These are phyloP conservation scores for Sugiyamaella chiloensis DNA, from an alignment of 805 yeast genomes.

Conservation along the genomic window DNA sequence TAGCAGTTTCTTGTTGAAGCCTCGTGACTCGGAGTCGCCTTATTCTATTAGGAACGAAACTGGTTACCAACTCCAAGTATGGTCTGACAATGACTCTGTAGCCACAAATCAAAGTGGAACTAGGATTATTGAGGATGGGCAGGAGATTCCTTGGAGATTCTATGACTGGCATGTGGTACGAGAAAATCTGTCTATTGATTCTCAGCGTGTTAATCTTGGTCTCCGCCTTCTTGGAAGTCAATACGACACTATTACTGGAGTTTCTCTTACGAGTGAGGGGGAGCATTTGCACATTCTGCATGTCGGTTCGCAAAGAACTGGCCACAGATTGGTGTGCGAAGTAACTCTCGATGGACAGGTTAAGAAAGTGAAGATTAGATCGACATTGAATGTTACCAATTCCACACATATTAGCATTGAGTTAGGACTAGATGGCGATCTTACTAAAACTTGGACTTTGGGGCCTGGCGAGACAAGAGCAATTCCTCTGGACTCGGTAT, in stretches of 20 bases:
- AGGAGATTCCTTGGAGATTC: slow-evolving; percentile 76
- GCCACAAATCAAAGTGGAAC: slow-evolving; percentile 9
- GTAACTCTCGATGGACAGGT: slow-evolving; percentile 69
- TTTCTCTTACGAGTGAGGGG: slow-evolving; percentile 79
- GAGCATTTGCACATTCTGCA: slow-evolving; percentile 66
- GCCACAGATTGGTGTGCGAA: slow-evolving; percentile 72
- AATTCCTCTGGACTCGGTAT: slow-evolving; percentile 70
- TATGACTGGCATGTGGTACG: slow-evolving; percentile 90
- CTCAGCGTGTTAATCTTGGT: slow-evolving; percentile 58
- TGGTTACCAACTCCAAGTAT: slow-evolving; percentile 74
- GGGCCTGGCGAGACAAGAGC: slow-evolving; percentile 58
- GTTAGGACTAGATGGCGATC: slow-evolving; percentile 36
- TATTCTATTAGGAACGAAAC: slow-evolving; percentile 80
- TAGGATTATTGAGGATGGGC: slow-evolving; percentile 42
- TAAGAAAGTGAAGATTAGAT: slow-evolving; percentile 71
- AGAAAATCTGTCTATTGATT: slow-evolving; percentile 69
- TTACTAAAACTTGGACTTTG: slow-evolving; percentile 40
- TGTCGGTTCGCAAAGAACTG: slow-evolving; percentile 62
- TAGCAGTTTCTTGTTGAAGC: slow-evolving; percentile 36
- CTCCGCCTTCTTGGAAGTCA: slow-evolving; percentile 51
- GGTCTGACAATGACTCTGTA: slow-evolving; percentile 57
- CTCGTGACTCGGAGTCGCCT: slow-evolving; percentile 79
- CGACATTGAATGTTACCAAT: slow-evolving; percentile 70
- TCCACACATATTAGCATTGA: slow-evolving; percentile 58
- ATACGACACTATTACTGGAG: slow-evolving; percentile 51